Evolutionary conservation across 2,329 filamentous ascomycete genomes (phyloP).

Genomic region (Ascochyta viciae-villosae): DNA sequence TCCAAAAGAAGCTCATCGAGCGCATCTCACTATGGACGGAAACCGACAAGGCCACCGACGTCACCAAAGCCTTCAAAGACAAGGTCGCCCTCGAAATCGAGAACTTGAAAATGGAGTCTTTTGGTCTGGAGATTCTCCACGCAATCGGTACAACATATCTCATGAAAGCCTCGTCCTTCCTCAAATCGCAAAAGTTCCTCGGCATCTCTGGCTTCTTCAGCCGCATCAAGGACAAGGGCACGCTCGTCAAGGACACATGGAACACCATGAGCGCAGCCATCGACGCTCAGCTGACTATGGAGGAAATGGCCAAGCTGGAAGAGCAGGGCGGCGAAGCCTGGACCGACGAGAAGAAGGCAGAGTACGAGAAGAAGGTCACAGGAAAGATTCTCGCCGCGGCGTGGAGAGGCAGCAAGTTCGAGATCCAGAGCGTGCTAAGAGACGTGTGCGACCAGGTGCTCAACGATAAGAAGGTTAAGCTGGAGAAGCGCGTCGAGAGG

Average conservation of each 20-base stretch:
- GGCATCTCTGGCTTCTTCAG: constrained; percentile 96
- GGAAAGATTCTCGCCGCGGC: constrained; percentile 97
- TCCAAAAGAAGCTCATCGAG: constrained; percentile 85
- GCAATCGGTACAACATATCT: constrained; percentile 92
- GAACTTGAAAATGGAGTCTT: constrained; percentile 99
- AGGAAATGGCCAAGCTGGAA: constrained; percentile 97
- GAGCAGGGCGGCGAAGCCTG: constrained; percentile 94
- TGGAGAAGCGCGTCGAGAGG: constrained; percentile 86
- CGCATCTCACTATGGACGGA: constrained; percentile 95
- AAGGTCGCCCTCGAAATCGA: constrained; percentile 96
- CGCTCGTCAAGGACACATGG: constrained; percentile 97
- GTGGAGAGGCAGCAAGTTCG: constrained; percentile 95
- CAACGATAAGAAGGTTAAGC: constrained; percentile 77
- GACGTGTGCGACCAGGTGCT: constrained; percentile 93
- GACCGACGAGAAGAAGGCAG: constrained; percentile 96
- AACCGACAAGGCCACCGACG: constrained; percentile 85
- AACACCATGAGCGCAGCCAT: constrained; percentile 96
- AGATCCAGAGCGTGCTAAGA: constrained; percentile 93
- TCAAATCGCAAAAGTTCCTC: constrained; percentile 96
- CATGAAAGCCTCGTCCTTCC: constrained; percentile 82
- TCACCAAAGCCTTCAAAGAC: constrained; percentile 88
- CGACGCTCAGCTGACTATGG: constrained; percentile 97
- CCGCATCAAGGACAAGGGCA: constrained; percentile 94
- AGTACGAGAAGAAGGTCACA: constrained; percentile 94
- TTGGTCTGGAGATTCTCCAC: constrained; percentile 94